Conservation (phyloP, 345 rosid genomes). For the Trapa bicornis region DNA sequence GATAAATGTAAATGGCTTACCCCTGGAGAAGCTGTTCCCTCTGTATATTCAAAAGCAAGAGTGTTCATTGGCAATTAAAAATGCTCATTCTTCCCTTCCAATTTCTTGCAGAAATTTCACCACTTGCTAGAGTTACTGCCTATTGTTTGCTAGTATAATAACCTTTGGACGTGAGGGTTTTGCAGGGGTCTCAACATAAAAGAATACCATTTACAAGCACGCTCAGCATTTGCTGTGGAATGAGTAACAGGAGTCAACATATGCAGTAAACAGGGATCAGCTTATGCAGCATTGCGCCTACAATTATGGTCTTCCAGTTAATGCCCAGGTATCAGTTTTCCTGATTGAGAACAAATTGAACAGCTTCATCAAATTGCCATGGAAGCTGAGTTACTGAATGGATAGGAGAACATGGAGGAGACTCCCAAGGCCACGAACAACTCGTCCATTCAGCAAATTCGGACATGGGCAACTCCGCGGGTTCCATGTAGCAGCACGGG, state of each 20-base stretch:
- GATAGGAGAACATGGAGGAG: constrained; percentile 30
- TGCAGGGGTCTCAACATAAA: no score
- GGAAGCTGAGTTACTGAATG: constrained; percentile 13
- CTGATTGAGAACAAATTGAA: constrained; percentile 31
- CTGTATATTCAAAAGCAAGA: no score
- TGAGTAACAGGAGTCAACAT: background rate
- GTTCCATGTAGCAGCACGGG: constrained; percentile 14
- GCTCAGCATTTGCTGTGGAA: background rate
- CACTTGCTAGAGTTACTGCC: no score
- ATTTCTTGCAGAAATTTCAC: no score
- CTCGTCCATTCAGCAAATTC: constrained; percentile 22
- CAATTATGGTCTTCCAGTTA: background rate
- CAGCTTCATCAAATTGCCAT: constrained; percentile 17
- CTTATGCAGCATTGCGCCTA: no score
- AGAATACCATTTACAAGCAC: background rate
- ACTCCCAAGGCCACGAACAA: constrained; percentile 19
- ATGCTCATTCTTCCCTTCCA: no score
- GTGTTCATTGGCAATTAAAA: background rate
- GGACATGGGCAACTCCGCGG: constrained; percentile 23
- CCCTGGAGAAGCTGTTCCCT: background rate
- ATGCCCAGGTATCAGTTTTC: constrained; percentile 11
- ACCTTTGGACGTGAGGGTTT: no score
- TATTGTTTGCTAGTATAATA: no score
- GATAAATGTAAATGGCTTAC: background rate
- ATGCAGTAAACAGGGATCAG: background rate